Conservation (phyloP, 495 filamentous ascomycete species). For the Podospora pseudoanserina region DNA sequence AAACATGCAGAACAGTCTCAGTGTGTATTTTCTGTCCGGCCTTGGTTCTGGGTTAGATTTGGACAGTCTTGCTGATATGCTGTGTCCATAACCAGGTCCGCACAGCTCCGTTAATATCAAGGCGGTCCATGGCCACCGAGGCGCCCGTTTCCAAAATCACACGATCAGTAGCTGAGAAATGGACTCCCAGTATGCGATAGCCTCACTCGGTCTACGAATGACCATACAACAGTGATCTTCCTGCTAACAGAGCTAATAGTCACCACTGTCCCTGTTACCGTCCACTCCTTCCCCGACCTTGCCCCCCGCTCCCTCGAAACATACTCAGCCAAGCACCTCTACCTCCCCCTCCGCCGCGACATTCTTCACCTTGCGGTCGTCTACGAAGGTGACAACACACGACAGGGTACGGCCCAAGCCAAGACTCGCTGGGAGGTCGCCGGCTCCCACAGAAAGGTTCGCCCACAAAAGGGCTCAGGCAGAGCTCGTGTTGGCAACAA, state of each 20-base stretch:
- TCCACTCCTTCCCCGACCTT: slow-evolving; percentile 86
- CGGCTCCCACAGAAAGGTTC: slow-evolving; percentile 73
- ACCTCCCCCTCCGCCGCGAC: slow-evolving; percentile 83
- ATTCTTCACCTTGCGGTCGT: slow-evolving; percentile 89
- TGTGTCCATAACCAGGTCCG: slow-evolving; percentile 10
- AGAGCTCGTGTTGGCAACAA: slow-evolving; percentile 72
- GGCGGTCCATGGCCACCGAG: slow-evolving; percentile 80
- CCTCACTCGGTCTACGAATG: background rate
- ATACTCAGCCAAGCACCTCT: slow-evolving; percentile 77
- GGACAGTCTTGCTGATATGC: slow-evolving; percentile 5
- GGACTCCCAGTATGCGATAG: slow-evolving; percentile 23
- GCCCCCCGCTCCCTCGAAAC: slow-evolving; percentile 75
- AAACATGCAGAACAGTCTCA: slow-evolving; percentile 34
- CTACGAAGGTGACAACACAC: slow-evolving; percentile 86
- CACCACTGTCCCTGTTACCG: slow-evolving; percentile 67
- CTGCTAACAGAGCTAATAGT: slow-evolving; percentile 29
- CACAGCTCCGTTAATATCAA: slow-evolving; percentile 22
- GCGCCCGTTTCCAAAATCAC: slow-evolving; percentile 45
- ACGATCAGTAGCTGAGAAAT: slow-evolving; percentile 34
- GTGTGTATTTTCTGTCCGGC: slow-evolving; percentile 17
- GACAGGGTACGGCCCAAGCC: slow-evolving; percentile 79
- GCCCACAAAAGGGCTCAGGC: slow-evolving; percentile 82
- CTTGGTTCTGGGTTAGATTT: background rate
- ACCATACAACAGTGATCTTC: background rate
- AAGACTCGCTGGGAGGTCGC: slow-evolving; percentile 83